These are phyloP conservation scores for Ambrosia hybrid DNA, from an alignment of 140 eudicot genomes.

Conservation along the genomic window DNA sequence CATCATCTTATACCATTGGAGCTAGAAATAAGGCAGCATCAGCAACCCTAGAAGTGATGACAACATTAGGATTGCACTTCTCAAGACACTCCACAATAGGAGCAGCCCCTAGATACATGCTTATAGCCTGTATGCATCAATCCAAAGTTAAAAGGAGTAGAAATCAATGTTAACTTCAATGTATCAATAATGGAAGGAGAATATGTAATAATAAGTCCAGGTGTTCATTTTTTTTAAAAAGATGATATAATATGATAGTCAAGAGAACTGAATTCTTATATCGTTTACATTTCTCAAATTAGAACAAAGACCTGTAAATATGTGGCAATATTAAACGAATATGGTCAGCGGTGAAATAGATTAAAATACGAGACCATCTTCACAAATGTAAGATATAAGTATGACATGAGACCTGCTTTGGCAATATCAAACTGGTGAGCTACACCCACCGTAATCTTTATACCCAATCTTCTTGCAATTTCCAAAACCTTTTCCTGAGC, in stretches of 20 bases:
- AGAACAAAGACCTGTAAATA: constrained; percentile 52
- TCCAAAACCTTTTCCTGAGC: constrained; percentile 88
- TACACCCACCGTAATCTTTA: constrained; percentile 65
- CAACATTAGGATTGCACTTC: too few relatives aligned
- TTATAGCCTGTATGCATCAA: too few relatives aligned
- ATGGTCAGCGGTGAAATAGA: constrained; percentile 12
- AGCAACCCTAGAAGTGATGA: constrained; percentile 58
- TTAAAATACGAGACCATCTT: constrained; percentile 6
- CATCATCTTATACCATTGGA: constrained; percentile 71
- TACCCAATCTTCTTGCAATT: constrained; percentile 65
- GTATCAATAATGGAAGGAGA: too few relatives aligned
- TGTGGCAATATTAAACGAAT: background rate
- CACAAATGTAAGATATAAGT: constrained; percentile 21
- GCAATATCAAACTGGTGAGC: constrained; percentile 68
- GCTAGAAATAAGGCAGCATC: constrained; percentile 97
- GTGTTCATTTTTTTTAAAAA: too few relatives aligned
- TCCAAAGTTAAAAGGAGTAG: too few relatives aligned
- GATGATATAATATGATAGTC: background rate
- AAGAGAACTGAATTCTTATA: constrained; percentile 55
- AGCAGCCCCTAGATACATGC: too few relatives aligned
- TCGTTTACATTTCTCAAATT: constrained; percentile 38
- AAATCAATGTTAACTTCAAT: too few relatives aligned
- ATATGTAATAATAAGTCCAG: too few relatives aligned
- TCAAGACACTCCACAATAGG: too few relatives aligned
- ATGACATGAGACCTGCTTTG: constrained; percentile 45